These are phyloP conservation scores for Mallotus repandus DNA, from an alignment of 441 rosid species.

Conservation along the genomic window DNA sequence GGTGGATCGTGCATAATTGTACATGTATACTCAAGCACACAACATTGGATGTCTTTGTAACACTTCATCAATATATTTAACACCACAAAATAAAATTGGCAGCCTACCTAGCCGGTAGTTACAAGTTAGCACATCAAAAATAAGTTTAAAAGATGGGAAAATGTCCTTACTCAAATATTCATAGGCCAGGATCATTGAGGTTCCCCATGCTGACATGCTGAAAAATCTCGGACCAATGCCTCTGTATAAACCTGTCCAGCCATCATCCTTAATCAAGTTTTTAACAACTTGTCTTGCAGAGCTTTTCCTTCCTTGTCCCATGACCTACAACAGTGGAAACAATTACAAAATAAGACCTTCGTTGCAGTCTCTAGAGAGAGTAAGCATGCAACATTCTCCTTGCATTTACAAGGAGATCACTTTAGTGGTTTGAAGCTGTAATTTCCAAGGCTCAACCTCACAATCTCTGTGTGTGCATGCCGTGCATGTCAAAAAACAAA, in stretches of 20 bases:
- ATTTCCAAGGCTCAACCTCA: neutral
- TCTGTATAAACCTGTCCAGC: constrained; percentile 89
- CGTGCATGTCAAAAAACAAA: neutral
- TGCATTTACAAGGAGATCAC: neutral
- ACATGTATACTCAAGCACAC: too few relatives aligned
- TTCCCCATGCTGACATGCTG: constrained; percentile 99
- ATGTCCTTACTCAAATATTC: constrained; percentile 81
- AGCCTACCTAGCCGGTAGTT: neutral
- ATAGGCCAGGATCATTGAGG: constrained; percentile 89
- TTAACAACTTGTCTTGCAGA: constrained; percentile 68
- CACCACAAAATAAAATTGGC: neutral
- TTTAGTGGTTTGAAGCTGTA: neutral
- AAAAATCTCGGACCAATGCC: constrained; percentile 94
- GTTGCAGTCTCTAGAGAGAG: neutral
- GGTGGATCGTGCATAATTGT: too few relatives aligned
- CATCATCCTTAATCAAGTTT: constrained; percentile 72
- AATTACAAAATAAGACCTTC: neutral
- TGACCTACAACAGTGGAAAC: constrained; percentile 47
- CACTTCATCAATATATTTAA: neutral
- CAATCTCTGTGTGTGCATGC: neutral
- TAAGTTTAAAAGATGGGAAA: constrained; percentile 17
- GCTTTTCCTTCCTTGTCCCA: constrained; percentile 79
- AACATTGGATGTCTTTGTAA: too few relatives aligned
- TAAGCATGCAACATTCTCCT: neutral
- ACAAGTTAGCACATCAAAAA: neutral